Conservation (phyloP, 164 flowering plant species). For the Vitis riparia region DNA sequence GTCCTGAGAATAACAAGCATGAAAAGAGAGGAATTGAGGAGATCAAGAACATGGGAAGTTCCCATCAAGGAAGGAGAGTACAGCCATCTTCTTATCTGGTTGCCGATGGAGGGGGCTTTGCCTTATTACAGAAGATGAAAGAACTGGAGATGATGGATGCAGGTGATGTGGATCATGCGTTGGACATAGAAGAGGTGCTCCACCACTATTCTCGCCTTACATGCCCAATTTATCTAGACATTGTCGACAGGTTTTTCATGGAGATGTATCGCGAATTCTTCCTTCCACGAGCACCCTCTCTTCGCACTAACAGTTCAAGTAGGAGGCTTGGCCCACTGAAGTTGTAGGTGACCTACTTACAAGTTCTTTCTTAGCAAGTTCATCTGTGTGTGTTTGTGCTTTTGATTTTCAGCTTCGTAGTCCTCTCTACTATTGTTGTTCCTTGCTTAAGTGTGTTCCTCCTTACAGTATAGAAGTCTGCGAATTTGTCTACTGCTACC, state of each 20-base stretch:
- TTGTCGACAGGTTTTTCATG: constrained; percentile 69
- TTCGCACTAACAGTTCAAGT: constrained; percentile 20
- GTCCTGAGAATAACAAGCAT: constrained; percentile 20
- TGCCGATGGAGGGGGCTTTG: constrained; percentile 15
- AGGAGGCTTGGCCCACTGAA: constrained; percentile 26
- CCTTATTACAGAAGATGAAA: constrained; percentile 51
- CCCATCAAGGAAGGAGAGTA: neutral
- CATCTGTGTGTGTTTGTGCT: neutral
- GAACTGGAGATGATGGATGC: constrained; percentile 65
- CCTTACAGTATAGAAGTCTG: too few relatives aligned
- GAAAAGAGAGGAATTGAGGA: constrained; percentile 6
- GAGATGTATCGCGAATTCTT: constrained; percentile 52
- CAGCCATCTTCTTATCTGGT: neutral
- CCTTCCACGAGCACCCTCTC: constrained; percentile 18
- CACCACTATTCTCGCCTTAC: constrained; percentile 76
- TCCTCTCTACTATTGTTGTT: neutral
- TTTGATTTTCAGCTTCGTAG: neutral
- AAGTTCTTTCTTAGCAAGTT: constrained; percentile 5
- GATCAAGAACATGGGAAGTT: constrained; percentile 1
- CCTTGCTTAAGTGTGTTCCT: neutral
- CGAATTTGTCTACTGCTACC: too few relatives aligned
- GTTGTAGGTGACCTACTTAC: constrained; percentile 12
- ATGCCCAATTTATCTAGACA: constrained; percentile 70
- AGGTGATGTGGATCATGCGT: constrained; percentile 55
- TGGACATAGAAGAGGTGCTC: constrained; percentile 76